Evolutionary conservation across 192 early-diverging fungal species (phyloP), one percentile per base, ranked within the genome.

Genomic region (Martensiomyces pterosporus): DNA sequence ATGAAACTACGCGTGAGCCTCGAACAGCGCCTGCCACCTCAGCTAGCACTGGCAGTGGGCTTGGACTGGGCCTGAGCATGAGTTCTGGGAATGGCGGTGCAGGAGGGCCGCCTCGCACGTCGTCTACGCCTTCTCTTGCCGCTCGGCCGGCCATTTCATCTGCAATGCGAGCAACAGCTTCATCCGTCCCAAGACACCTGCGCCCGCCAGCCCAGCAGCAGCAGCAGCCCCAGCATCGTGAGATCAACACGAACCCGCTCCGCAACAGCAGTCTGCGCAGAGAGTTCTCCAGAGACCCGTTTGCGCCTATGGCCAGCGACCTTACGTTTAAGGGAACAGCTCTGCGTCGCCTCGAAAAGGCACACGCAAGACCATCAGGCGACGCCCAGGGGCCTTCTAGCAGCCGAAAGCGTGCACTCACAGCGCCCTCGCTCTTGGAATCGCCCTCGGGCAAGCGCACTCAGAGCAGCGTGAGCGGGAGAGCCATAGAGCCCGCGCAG

Each of bases 381-480:
- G 37, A 32, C 10, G 49, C 43, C 43, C 35, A 24, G 0, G 51
- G 29, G 16, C n/a, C 45, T 0, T 41, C 34, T 21, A 36, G 39
- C 7, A 75, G 37, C 56, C 60, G 71, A 29, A 75, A 75, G 27
- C 58, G 71, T 12, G 71, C 71, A 4, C 45, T 75, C n/a, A 75
- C 71, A 2, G 71, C 71, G 14, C 71, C 71, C 2, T 75, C 71
- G n/a, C 64, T 58, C 18, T 47, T 58, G 4, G 71, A 75, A 4
- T 51, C 71, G 15, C 51, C 67, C 21, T n/a, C 41, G 12, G 12
- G 47, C 14, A 27, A 50, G 33, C 55, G 52, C 14, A 39, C 38
- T 2, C 49, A 43, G n/a, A 52, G 47, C 22, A 38, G 36, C n/a
- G 37, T 43, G 4, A 54, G 54, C 13, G 47, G 34, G 3, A 43